Conservation (phyloP, 495 filamentous ascomycete genomes). For the Podospora comata region DNA sequence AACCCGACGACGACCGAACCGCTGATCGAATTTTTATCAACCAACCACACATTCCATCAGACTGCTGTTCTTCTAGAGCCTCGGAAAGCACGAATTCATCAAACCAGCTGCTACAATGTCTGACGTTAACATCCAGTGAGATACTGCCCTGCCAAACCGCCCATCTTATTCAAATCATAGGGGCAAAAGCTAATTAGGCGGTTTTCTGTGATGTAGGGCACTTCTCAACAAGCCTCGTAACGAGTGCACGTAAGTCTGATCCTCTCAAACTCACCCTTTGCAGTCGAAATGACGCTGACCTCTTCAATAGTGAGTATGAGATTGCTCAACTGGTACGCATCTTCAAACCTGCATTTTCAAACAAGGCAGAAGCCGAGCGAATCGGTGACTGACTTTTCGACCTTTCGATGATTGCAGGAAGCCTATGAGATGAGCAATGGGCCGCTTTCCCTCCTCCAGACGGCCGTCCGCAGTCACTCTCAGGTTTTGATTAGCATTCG, state of each 20-base stretch:
- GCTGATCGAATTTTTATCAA: background rate
- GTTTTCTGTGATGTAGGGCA: constrained; percentile 20
- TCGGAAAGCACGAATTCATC: background rate
- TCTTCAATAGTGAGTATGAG: constrained; percentile 26
- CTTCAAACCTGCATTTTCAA: background rate
- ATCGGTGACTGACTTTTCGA: background rate
- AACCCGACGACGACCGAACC: background rate
- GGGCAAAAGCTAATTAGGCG: background rate
- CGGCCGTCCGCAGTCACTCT: constrained; percentile 78
- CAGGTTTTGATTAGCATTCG: constrained; percentile 89
- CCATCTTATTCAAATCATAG: background rate
- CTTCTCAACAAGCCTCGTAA: constrained; percentile 32
- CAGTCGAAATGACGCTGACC: constrained; percentile 5
- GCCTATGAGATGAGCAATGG: constrained; percentile 34
- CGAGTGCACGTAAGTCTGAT: constrained; percentile 32
- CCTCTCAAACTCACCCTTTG: background rate
- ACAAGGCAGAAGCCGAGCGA: background rate
- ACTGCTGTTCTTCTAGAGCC: background rate
- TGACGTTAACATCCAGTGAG: constrained; percentile 31
- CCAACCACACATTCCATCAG: background rate
- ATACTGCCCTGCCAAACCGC: background rate
- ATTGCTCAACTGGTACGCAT: constrained; percentile 29
- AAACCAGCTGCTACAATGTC: constrained; percentile 20
- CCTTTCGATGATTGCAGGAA: constrained; percentile 18
- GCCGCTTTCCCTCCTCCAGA: constrained; percentile 76